phyloP scores from a whole-genome alignment of 192 early-diverging fungal species.

The Podila verticillata region DNA sequence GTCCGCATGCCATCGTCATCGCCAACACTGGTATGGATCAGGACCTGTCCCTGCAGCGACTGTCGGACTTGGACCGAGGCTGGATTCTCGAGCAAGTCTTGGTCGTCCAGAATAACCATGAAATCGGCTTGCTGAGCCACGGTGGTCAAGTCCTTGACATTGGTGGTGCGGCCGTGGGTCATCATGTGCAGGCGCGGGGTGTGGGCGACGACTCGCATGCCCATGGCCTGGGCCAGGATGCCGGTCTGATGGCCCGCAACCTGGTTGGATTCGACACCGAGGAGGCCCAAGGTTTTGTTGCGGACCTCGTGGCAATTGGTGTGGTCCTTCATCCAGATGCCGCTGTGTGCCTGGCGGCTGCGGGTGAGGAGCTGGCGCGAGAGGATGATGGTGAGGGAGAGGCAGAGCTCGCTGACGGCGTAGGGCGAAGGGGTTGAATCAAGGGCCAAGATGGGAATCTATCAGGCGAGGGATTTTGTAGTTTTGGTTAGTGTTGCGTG shows the following conservation, averaged over 20 bases:
- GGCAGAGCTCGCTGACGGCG: conserved; percentile 50
- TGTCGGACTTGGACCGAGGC: conserved; percentile 38
- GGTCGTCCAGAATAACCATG: conserved; percentile 45
- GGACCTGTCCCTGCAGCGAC: conserved; percentile 35
- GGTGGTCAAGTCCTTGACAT: conserved; percentile 42
- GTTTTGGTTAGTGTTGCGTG: background rate
- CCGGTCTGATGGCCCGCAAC: conserved; percentile 43
- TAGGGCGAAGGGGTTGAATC: conserved; percentile 50
- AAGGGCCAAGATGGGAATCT: conserved; percentile 45
- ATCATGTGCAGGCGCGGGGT: conserved; percentile 47
- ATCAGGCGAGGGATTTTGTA: background rate
- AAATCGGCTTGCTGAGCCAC: conserved; percentile 46
- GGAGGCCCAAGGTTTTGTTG: conserved; percentile 42
- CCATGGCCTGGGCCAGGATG: conserved; percentile 47
- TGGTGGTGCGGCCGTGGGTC: conserved; percentile 46
- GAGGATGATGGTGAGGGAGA: conserved; percentile 51
- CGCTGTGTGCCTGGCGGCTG: conserved; percentile 33
- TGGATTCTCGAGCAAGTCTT: conserved; percentile 37
- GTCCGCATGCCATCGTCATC: conserved; percentile 44
- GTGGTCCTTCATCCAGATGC: conserved; percentile 51
- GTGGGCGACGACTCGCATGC: conserved; percentile 45
- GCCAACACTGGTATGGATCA: conserved; percentile 45
- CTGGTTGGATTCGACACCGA: conserved; percentile 42
- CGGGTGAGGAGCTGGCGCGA: conserved; percentile 44
- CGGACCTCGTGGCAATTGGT: conserved; percentile 50